Evolutionary conservation across 208 protist species (phyloP), one percentile per base, ranked within the genome.

Genomic region (Lotmaria passim): DNA sequence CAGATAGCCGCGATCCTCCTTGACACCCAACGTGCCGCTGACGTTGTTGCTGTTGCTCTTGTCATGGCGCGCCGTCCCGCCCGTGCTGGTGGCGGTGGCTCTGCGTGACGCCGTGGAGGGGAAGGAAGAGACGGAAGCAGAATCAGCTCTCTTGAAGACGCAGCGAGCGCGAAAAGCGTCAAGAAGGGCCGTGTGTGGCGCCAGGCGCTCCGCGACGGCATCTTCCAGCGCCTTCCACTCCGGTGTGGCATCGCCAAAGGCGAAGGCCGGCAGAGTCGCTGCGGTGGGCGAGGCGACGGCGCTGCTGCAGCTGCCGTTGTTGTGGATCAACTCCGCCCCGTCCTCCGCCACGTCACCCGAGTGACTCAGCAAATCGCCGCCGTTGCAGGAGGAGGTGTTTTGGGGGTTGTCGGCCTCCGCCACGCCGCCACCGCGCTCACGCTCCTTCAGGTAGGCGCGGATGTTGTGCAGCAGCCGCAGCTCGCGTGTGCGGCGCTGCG

Each of bases 401-500:
- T n/a, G n/a, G n/a, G n/a, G 12, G 44, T 31, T 15, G 46, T 53
- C 28, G 11, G 2, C 36, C 10, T 46, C 48, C 5, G 10, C 36
- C 15, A 34, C 36, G 12, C 28, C 33, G 17, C 31, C 36, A 10
- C 46, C 12, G 24, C 2, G 30, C 21, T 61, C 15, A 12, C 73
- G 69, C 26, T 57, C 67, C 38, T 69, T 47, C 14, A 92, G 53
- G 73, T 92, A 92, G 26, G 67, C 56, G 46, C 73, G 79, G 31
- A 94, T 89, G 69, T 92, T 85, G 67, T 94, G 89, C 50, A 85
- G 72, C 34, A 94, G 67, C 44, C 21, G 56, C 31, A 64, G 23
- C 31, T 78, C 79, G 19, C 24, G 5, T 7, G 28, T 15, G 2
- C 58, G 58, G 2, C 58, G 58, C 65, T 47, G 61, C 34, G 48